Base-by-base conservation (phyloP, 371 early-diverging fungal species). In the Blakeslea trispora region DNA sequence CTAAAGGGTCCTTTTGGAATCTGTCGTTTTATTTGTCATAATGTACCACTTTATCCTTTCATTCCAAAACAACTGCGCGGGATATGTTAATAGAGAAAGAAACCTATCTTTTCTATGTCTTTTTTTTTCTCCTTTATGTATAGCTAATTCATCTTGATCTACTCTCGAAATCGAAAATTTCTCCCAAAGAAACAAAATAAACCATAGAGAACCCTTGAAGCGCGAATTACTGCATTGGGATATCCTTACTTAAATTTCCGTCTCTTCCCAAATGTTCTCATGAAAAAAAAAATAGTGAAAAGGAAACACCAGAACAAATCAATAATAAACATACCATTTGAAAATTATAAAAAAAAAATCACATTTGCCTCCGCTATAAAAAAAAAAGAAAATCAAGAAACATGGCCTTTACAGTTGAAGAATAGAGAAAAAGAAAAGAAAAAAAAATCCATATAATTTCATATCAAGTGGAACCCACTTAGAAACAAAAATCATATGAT, bases 251-350 rank as follows among this genome's bases (percentile, higher is more conserved):
- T 31, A 31, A n/a, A 14, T 35, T 54, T 45, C 55, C 55, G 55
- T 32, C 14, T 46, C 17, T 54, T 54, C 55, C 55, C 55, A 46
- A 45, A 39, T 35, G 13, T 50, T 50, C 50, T 50, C 50, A 50
- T 50, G 50, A 39, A 50, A 35, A 47, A n/a, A 28, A 8, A 45
- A 23, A 23, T 28, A 28, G 15, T 22, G 19, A 43, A 15, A 18
- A 19, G 5, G 11, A 13, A 45, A 22, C 5, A 2, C 19, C 22
- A 23, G 45, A 45, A 45, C 23, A 22, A 45, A 45, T 45, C 19
- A 22, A 9, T 21, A 45, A 22, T 22, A 45, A 23, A 22, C 19
- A 22, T 4, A 8, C 21, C 42, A 42, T 8, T 15, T 15, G n/a
- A 37, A 37, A 14, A 13, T 14, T 15, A 40, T 4, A 40, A 40